Base-by-base conservation (phyloP, 257 asterid genomes). In the Catharanthus roseus region DNA sequence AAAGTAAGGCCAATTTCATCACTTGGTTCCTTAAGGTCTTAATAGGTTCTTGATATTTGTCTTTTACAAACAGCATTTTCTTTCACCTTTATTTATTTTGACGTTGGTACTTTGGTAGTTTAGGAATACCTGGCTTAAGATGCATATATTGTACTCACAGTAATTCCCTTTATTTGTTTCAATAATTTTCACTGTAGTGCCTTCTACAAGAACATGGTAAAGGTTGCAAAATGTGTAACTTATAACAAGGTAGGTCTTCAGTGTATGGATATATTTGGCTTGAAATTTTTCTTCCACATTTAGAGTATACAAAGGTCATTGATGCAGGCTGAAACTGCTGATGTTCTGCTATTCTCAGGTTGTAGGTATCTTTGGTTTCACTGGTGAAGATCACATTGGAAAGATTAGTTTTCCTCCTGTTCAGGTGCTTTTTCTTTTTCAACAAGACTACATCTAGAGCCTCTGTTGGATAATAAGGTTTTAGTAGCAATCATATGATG, bases 351-450 rank as follows among this genome's bases (percentile, higher is more conserved):
- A 55, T 50, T 57, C 67, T 74, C 87, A 91, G 99, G 97, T 81
- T 38, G 92, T 86, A 49, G 96, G 96, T 53, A 91, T 93, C 65
- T 93, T 93, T 77, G 99, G 99, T 78, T 93, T 93, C 81, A 84
- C 75, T 39, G 97, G 97, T 54, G 99, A 93, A 81, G 99, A 93
- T 77, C 96, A 91, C 87, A 93, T 93, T 42, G 99, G 97, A 41
- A 93, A 91, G 84, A 86, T 86, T 78, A 74, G 89, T 86, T 93
- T 93, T 74, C 99, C 99, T 28, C 93, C 99, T 33, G 82, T 93
- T 71, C 99, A 93, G 99, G 99, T 93, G 65, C 38, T 64, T 74
- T 71, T 45, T 19, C 57, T 41, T 36, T 55, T 34, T 51, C 15
- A 70, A 21, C 29, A 10, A 31, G 21, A 18, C 63, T 34, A n/a